Conservation (phyloP, 768 basidiomycete genomes). For the Leccinum uliginosum region DNA sequence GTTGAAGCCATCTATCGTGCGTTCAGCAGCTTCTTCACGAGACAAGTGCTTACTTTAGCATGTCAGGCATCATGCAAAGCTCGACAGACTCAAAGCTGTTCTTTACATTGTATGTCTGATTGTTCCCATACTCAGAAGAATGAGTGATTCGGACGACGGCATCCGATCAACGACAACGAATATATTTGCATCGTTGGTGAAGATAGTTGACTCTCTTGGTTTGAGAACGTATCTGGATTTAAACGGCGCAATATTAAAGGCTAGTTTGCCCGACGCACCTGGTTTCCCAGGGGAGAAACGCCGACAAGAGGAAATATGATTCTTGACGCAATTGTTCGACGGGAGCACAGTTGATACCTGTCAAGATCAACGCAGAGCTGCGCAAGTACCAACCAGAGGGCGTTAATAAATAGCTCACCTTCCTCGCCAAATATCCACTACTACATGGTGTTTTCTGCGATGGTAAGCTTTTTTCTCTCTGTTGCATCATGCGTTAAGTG, state of each 20-base stretch:
- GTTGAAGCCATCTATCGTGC: slow-evolving; percentile 62
- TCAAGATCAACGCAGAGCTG: slow-evolving; percentile 86
- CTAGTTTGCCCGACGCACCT: slow-evolving; percentile 91
- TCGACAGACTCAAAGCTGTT: slow-evolving; percentile 91
- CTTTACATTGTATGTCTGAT: slow-evolving; percentile 97
- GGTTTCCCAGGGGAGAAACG: slow-evolving; percentile 87
- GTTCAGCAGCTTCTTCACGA: not conserved
- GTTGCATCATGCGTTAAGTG: not conserved
- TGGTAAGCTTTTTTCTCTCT: slow-evolving; percentile 47
- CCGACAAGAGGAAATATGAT: slow-evolving; percentile 83
- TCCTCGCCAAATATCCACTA: slow-evolving; percentile 94
- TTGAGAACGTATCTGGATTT: not conserved
- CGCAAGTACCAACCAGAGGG: slow-evolving; percentile 98
- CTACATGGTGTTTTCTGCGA: slow-evolving; percentile 99
- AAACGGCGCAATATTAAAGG: slow-evolving; percentile 45
- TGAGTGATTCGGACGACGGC: slow-evolving; percentile 92
- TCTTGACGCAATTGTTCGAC: slow-evolving; percentile 90
- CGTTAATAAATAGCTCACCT: slow-evolving; percentile 98
- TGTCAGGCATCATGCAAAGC: slow-evolving; percentile 82
- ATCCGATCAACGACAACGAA: slow-evolving; percentile 94
- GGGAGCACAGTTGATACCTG: slow-evolving; percentile 94
- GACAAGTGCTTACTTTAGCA: slow-evolving; percentile 10
- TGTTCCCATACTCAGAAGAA: slow-evolving; percentile 92
- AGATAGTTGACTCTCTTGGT: slow-evolving; percentile 64
- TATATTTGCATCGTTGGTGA: slow-evolving; percentile 95